Evolutionary conservation across 2,329 filamentous ascomycete species (phyloP).

Genomic region (Penicillium crustosum): DNA sequence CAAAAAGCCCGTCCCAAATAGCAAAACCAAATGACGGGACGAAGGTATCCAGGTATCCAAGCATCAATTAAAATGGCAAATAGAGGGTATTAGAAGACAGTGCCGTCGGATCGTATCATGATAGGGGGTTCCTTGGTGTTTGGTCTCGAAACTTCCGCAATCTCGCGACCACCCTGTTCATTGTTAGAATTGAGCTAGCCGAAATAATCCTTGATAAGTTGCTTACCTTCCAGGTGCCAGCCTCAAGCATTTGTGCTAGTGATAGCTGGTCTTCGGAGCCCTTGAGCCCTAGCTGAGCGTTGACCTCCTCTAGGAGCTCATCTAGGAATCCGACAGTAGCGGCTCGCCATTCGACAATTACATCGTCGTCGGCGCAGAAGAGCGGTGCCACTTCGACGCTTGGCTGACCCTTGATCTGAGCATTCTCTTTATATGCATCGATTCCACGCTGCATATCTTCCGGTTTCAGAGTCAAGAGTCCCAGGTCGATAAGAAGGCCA

Average conservation of each 20-base stretch:
- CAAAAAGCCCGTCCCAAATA: constrained; percentile 25
- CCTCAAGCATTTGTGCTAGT: constrained; percentile 87
- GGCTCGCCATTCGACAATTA: constrained; percentile 77
- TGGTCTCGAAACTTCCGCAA: constrained; percentile 90
- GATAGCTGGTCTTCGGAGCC: constrained; percentile 67
- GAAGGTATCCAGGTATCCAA: constrained; percentile 27
- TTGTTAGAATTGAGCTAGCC: constrained; percentile 23
- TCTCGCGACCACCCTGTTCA: constrained; percentile 80
- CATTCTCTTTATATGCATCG: constrained; percentile 67
- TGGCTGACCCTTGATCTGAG: constrained; percentile 68
- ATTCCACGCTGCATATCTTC: constrained; percentile 70
- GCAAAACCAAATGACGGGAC: constrained; percentile 3
- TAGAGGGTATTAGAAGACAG: constrained; percentile 70
- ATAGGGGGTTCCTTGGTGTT: constrained; percentile 97
- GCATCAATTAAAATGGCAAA: constrained; percentile 24
- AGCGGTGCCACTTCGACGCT: constrained; percentile 71
- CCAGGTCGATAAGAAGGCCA: constrained; percentile 81
- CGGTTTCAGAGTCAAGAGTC: constrained; percentile 73
- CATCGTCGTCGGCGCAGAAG: constrained; percentile 71
- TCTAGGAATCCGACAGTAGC: constrained; percentile 74
- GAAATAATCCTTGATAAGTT: neutral
- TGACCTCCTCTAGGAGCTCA: constrained; percentile 68
- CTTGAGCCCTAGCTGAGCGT: constrained; percentile 64
- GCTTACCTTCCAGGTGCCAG: constrained; percentile 94
- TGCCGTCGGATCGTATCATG: constrained; percentile 93